phyloP scores from a whole-genome alignment of 352 stramenopile genomes.

The Phytophthora multivora region DNA sequence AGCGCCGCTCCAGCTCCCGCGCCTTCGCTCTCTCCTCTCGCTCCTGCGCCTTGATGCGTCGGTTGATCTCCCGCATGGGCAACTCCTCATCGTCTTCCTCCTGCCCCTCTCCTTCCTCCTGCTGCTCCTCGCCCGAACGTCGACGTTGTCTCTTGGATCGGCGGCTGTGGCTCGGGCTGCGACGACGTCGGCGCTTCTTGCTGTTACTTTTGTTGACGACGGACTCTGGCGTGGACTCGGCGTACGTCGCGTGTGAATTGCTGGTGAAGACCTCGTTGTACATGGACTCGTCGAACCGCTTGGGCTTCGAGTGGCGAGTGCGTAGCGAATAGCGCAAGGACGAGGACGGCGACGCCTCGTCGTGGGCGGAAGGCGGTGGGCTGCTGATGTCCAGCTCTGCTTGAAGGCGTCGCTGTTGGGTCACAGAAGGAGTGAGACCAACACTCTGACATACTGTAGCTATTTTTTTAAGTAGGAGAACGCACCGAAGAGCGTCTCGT shows the following conservation, averaged over 20 bases:
- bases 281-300: conserved; percentile 62
- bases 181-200: conserved; percentile 38
- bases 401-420: conserved; percentile 28
- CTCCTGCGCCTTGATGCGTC: conserved; percentile 53
- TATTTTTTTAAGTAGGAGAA: no score
- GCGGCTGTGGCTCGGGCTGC: conserved; percentile 10
- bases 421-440: not conserved
- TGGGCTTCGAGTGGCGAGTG: conserved; percentile 54
- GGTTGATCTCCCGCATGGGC: conserved; percentile 63
- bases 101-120: conserved; percentile 34
- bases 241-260: conserved; percentile 27
- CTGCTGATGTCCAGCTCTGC: conserved; percentile 15
- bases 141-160: conserved; percentile 30
- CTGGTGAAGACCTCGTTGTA: conserved; percentile 74
- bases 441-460: not conserved
- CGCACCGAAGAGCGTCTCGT: conserved; percentile 20
- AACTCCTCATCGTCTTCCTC: conserved; percentile 47
- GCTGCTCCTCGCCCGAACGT: conserved; percentile 15
- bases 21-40: conserved; percentile 34
- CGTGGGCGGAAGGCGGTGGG: conserved; percentile 4
- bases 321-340: conserved; percentile 59
- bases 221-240: conserved; percentile 18
- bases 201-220: conserved; percentile 17
- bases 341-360: conserved; percentile 22
- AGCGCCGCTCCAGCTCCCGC: conserved; percentile 25